Conservation (phyloP, 805 yeast genomes). For the Saccharomyces eubayanus region DNA sequence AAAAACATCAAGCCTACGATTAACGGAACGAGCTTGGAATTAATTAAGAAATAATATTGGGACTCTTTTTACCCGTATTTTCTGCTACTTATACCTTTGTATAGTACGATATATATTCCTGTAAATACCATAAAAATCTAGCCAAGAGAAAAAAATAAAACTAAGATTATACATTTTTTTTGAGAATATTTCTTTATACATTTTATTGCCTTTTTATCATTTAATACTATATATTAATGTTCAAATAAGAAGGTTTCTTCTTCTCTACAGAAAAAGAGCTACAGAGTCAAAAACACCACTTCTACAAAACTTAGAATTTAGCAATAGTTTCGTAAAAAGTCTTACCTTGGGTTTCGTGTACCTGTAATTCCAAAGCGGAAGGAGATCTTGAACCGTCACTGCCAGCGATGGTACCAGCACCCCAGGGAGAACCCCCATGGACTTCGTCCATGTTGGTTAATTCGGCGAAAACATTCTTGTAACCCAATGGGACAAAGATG, state of each 20-base stretch:
- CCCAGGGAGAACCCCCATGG: constrained; percentile 82
- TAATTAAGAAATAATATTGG: neutral
- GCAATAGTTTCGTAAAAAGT: constrained; percentile 44
- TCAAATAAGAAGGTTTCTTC: neutral
- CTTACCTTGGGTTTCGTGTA: constrained; percentile 62
- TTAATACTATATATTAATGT: neutral
- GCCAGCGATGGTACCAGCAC: constrained; percentile 76
- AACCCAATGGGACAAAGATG: constrained; percentile 73
- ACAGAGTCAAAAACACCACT: neutral
- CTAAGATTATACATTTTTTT: neutral
- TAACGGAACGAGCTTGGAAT: constrained; percentile 11
- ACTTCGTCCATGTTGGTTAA: constrained; percentile 50
- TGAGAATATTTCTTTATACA: neutral
- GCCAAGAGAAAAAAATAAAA: neutral
- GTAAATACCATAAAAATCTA: neutral
- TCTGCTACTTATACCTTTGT: neutral
- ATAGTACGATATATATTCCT: neutral
- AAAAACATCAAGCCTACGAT: constrained; percentile 13
- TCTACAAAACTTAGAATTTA: constrained; percentile 15
- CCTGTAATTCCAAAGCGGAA: constrained; percentile 49
- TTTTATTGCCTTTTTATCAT: neutral
- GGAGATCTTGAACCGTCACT: constrained; percentile 70
- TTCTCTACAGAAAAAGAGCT: neutral
- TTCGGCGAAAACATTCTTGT: constrained; percentile 46
- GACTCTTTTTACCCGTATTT: neutral